These are phyloP conservation scores for Rhexocercosporidium sp. DNA, from an alignment of 2,329 filamentous ascomycete genomes.

Conservation along the genomic window DNA sequence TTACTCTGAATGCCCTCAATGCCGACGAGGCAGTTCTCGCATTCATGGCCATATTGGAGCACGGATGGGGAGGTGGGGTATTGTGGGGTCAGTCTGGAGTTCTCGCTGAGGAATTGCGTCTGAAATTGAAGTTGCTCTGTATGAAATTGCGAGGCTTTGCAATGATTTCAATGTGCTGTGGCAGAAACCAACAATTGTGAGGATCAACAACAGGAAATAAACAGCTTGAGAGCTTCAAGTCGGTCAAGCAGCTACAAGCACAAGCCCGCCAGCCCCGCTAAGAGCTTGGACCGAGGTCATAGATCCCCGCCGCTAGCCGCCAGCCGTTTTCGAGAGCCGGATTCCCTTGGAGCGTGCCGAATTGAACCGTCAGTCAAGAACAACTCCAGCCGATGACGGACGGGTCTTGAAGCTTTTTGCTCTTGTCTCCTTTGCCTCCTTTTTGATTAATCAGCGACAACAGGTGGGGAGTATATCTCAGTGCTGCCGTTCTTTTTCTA, in stretches of 20 bases:
- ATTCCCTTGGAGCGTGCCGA: conserved; percentile 19
- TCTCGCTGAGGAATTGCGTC: neutral
- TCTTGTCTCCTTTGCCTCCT: neutral
- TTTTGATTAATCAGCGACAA: conserved; percentile 24
- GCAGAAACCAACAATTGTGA: neutral
- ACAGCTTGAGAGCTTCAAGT: conserved; percentile 10
- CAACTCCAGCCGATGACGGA: conserved; percentile 25
- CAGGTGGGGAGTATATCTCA: conserved; percentile 21
- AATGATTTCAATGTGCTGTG: neutral
- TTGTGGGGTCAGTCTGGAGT: conserved; percentile 30
- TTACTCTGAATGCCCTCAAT: conserved; percentile 67
- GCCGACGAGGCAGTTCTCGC: conserved; percentile 66
- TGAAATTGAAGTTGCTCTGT: neutral
- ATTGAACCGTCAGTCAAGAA: conserved; percentile 15
- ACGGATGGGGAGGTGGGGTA: conserved; percentile 31
- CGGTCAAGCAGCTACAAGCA: conserved; percentile 6
- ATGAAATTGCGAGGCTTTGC: neutral
- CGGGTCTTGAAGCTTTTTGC: conserved; percentile 8
- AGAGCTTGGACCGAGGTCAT: conserved; percentile 7
- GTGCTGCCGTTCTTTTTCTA: conserved; percentile 10
- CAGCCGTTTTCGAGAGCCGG: neutral
- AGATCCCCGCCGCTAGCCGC: conserved; percentile 4
- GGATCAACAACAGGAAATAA: conserved; percentile 8
- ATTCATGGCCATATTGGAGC: conserved; percentile 65
- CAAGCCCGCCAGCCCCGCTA: neutral